Percentiles rank a stretch among this genome's conserved stretches.
Conservation (phyloP, 1,139 yeast genomes). For the Arxiozyma slooffiae region DNA sequence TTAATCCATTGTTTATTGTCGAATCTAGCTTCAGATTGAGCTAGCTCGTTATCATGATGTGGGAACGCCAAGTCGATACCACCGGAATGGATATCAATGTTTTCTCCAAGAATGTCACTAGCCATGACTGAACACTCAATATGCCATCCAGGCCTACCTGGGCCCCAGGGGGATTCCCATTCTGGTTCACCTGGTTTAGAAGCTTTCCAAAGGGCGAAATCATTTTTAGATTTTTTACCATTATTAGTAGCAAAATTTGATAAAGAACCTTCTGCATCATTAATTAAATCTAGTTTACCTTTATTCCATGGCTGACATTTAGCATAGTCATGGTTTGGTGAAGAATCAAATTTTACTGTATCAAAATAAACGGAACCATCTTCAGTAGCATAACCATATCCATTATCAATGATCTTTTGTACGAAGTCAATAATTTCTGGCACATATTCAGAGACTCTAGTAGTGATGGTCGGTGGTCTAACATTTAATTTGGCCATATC, state of each 20-base stretch:
- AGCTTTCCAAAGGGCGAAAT: constrained; percentile 94
- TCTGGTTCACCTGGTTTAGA: constrained; percentile 96
- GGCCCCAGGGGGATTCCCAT: constrained; percentile 95
- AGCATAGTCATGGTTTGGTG: constrained; percentile 72
- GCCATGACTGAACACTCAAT: constrained; percentile 99
- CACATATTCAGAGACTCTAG: constrained; percentile 93
- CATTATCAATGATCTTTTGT: constrained; percentile 59
- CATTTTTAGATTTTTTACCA: constrained; percentile 65
- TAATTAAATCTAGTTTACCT: constrained; percentile 74
- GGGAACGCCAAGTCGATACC: constrained; percentile 97
- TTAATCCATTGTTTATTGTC: constrained; percentile 92
- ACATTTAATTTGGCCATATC: constrained; percentile 86
- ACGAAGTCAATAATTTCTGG: constrained; percentile 85
- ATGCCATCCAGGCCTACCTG: constrained; percentile 99
- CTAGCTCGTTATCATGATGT: constrained; percentile 97
- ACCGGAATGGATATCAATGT: constrained; percentile 92
- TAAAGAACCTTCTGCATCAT: constrained; percentile 93
- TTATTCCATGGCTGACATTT: constrained; percentile 98
- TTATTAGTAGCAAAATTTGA: constrained; percentile 39
- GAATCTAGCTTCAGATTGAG: constrained; percentile 90
- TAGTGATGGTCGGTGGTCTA: constrained; percentile 71
- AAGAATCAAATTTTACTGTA: constrained; percentile 67
- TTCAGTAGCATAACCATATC: constrained; percentile 70
- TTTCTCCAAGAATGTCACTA: constrained; percentile 68
- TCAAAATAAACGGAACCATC: constrained; percentile 96